Base-by-base conservation (phyloP, 2,329 filamentous ascomycete species). In the Hymenoscyphus linearis region DNA sequence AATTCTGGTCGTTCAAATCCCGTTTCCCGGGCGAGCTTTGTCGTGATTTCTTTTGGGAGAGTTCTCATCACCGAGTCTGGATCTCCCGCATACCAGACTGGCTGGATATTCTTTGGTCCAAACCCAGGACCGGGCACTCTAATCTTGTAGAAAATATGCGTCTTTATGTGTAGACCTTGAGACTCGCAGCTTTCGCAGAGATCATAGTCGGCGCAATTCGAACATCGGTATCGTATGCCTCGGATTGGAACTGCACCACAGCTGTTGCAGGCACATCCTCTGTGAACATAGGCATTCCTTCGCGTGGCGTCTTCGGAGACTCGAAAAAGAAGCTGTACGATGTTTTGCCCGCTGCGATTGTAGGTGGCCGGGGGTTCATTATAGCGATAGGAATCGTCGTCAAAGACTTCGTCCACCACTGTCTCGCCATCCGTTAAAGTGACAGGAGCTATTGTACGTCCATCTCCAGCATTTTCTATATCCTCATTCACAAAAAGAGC, bases 101-200 rank as follows among this genome's bases (percentile, higher is more conserved):
- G 87, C 68, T 91, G 88, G 70, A 88, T 89, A 73, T 93, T 88
- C 57, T 90, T 85, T 1, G 90, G 87, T 2, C 89, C 89, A 60
- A 96, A 86, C 34, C 91, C 89, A 0, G 93, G 91, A 0, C 92
- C 89, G 1, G 95, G 95, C 12, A 98, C 88, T 60, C 88, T 88
- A 71, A 99, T 90, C 75, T 98, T 98, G 81, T 96, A 96, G 76
- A 99, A 98, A 53, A 98, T 85, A 75, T 99, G 95, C 1, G 92
- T 96, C 74, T 93, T 96, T 72, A 96, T 93, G 61, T 73, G 71
- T 1, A 87, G 76, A 25, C 85, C 84, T 68, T 87, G 85, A 4
- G 90, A 85, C 76, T 99, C 93, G 76, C 95, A 99, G 7, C 87
- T 87, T 72, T 97, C 92, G 78, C 95, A 99, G 2, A 99, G 84